Percentiles rank a stretch among this genome's conserved stretches.
Evolutionary conservation across 2,329 filamentous ascomycete species (phyloP).

Genomic region (Calonectria ilicicola): DNA sequence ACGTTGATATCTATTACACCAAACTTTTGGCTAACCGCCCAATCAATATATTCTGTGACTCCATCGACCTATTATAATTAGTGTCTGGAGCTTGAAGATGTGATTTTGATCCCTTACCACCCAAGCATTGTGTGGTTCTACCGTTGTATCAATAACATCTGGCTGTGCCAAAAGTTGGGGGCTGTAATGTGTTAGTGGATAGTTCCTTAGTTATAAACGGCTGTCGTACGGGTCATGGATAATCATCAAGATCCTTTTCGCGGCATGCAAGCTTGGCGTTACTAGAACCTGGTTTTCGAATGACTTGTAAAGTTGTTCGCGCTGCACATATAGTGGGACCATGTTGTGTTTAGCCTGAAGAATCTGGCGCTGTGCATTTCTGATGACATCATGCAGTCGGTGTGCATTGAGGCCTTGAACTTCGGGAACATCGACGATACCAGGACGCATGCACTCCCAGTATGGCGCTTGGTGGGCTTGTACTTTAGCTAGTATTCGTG

Average conservation of each 20-base stretch:
- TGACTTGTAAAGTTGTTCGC: constrained; percentile 77
- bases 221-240: constrained; percentile 86
- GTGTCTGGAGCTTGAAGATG: not conserved
- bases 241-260: constrained; percentile 81
- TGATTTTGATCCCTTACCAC: constrained; percentile 69
- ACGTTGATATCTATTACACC: constrained; percentile 93
- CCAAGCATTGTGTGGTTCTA: constrained; percentile 89
- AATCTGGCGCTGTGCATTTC: constrained; percentile 78
- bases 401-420: constrained; percentile 66
- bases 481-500: constrained; percentile 67
- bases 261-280: constrained; percentile 76
- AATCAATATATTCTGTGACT: constrained; percentile 83
- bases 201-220: not conserved
- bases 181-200: constrained; percentile 47
- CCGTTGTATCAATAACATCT: constrained; percentile 75
- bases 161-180: constrained; percentile 77
- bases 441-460: constrained; percentile 90
- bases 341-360: constrained; percentile 81
- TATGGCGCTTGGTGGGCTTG: constrained; percentile 74
- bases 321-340: constrained; percentile 83
- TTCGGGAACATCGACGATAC: constrained; percentile 66
- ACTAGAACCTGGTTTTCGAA: constrained; percentile 90
- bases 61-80: constrained; percentile 76
- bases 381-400: constrained; percentile 83
- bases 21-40: constrained; percentile 82